Base-by-base conservation (phyloP, 192 early-diverging fungal species). In the Gonapodya prolifera region DNA sequence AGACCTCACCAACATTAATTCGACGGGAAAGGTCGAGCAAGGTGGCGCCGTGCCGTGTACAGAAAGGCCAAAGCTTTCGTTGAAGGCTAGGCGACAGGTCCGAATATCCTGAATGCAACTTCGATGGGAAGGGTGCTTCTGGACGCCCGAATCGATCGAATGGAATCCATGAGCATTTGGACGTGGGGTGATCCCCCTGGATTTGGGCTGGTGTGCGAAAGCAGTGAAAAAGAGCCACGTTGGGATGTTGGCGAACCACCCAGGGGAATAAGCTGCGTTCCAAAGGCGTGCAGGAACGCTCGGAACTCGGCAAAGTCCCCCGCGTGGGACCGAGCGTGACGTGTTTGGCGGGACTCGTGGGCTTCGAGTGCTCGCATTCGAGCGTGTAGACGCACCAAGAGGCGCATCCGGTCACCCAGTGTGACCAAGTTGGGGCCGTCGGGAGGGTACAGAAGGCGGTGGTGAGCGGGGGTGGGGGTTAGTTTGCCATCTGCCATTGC, bases 81-180 rank as follows among this genome's bases (percentile, higher is more conserved):
- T 80, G 77, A 17, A 83, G 70, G 17, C 75, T 77, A 1, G n/a
- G 34, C 0, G 82, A 78, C 23, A 88, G 69, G 61, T 88, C 87
- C 8, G 35, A 30, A 0, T 84, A 80, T 28, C 83, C 85, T 61
- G 35, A 86, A 85, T 75, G 86, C 87, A 1, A 91, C 35, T 69
- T 91, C 84, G 74, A 92, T 89, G 0, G 89, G 91, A 30, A 92
- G 77, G 1, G 75, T 70, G 0, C 82, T 83, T 29, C 86, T 75
- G 28, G 78, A 69, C 32, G 78, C 75, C 1, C 86, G 82, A 35
- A 88, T 79, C 0, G 81, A 81, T 71, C 80, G 74, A 18, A 88
- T 79, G 8, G 84, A 77, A 13, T 80, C 80, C 30, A 79, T 77
- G 1, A 82, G 79, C 35, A 78, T 81, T 32, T 79, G 80, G 33